These are phyloP conservation scores for Penicillium canariense DNA, from an alignment of 495 filamentous ascomycete species.

Conservation along the genomic window DNA sequence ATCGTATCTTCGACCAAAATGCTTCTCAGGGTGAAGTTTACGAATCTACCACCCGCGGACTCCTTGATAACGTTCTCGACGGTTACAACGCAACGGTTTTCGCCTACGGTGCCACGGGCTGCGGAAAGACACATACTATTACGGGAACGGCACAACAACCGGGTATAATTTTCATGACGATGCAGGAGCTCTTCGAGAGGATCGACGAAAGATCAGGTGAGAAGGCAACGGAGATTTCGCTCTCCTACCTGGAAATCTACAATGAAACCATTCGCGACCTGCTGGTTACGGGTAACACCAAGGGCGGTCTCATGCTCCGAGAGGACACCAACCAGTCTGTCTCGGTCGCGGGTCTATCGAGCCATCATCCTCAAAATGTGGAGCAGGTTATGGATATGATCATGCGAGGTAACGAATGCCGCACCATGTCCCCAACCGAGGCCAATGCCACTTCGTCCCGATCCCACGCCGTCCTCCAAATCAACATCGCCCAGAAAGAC, in stretches of 20 bases:
- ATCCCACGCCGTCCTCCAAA: conserved; percentile 97
- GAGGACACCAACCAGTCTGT: conserved; percentile 95
- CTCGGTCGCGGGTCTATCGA: conserved; percentile 86
- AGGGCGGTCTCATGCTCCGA: conserved; percentile 85
- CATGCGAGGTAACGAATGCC: conserved; percentile 86
- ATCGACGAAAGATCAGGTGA: conserved; percentile 82
- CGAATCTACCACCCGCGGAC: conserved; percentile 82
- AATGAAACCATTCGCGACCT: conserved; percentile 98
- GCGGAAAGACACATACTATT: conserved; percentile 98
- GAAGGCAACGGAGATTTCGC: conserved; percentile 83
- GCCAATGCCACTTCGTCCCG: conserved; percentile 97
- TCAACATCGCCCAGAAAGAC: conserved; percentile 92
- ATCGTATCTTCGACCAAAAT: conserved; percentile 95
- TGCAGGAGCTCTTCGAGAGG: conserved; percentile 95
- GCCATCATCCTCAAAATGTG: conserved; percentile 83
- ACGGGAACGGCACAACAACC: conserved; percentile 91
- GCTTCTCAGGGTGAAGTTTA: conserved; percentile 92
- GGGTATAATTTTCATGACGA: conserved; percentile 97
- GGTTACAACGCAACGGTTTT: conserved; percentile 99
- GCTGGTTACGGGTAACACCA: conserved; percentile 80
- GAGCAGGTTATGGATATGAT: conserved; percentile 99
- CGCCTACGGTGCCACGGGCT: conserved; percentile 96
- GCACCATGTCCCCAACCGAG: conserved; percentile 95
- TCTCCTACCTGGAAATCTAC: conserved; percentile 98
- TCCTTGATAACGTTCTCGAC: conserved; percentile 93